Percentiles rank a stretch among this genome's conserved stretches.
phyloP scores from a whole-genome alignment of 495 filamentous ascomycete species.

The Durotheca rogersii region DNA sequence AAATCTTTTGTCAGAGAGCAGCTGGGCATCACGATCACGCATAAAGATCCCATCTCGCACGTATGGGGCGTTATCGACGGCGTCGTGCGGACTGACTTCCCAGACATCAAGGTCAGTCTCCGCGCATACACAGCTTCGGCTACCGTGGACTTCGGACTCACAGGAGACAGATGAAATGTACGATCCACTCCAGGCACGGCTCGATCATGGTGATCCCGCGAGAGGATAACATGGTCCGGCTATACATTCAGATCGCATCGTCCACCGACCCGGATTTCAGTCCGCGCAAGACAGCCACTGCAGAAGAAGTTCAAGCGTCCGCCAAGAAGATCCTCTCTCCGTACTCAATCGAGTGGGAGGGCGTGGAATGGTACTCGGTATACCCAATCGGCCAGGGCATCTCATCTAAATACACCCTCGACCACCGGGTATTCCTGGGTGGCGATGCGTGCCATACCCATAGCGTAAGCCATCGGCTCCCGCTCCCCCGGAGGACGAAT shows the following conservation, averaged over 20 bases:
- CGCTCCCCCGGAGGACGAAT: not conserved
- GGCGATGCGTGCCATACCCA: slow-evolving; percentile 86
- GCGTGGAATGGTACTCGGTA: slow-evolving; percentile 66
- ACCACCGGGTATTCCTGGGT: slow-evolving; percentile 70
- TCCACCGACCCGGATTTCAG: slow-evolving; percentile 63
- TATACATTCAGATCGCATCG: slow-evolving; percentile 75
- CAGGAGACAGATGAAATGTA: slow-evolving; percentile 77
- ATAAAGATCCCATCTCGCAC: slow-evolving; percentile 63
- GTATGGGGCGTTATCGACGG: slow-evolving; percentile 81
- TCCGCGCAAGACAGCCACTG: slow-evolving; percentile 61
- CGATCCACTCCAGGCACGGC: slow-evolving; percentile 65
- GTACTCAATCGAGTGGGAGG: slow-evolving; percentile 69
- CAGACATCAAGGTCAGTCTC: slow-evolving; percentile 61
- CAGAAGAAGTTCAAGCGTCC: slow-evolving; percentile 64
- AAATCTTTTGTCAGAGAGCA: slow-evolving; percentile 60
- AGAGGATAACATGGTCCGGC: slow-evolving; percentile 70
- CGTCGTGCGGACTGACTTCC: slow-evolving; percentile 73
- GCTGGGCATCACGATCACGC: slow-evolving; percentile 63
- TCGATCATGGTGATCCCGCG: slow-evolving; percentile 77
- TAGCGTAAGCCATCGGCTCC: slow-evolving; percentile 51
- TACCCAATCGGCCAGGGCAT: slow-evolving; percentile 77
- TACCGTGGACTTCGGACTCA: slow-evolving; percentile 25
- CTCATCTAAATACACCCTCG: slow-evolving; percentile 63
- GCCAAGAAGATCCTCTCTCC: slow-evolving; percentile 68
- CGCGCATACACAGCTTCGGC: not conserved